Base-by-base conservation (phyloP, 176 grass and related monocot species). In the Elaeis guineensis region DNA sequence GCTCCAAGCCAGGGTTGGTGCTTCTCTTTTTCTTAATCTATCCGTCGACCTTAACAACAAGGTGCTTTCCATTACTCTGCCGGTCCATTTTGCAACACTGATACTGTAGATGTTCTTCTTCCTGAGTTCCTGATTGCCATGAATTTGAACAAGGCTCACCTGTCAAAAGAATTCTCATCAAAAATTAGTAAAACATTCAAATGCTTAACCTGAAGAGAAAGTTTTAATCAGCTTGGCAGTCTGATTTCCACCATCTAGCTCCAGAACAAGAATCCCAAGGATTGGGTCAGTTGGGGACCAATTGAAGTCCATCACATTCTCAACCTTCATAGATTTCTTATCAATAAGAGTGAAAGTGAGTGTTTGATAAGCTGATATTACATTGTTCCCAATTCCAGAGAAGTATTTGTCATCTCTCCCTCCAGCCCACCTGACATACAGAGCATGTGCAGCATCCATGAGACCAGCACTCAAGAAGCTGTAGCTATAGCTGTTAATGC, bases 1-100 rank as follows among this genome's bases (percentile, higher is more conserved):
- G 77, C 52, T 95, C 90, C 66, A 90, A 95, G 4, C 90, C 90
- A 50, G 86, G 84, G 57, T 95, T 90, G 2, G 83, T 95, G 16
- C 83, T 90, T 75, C 90, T 95, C 77, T 90, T 95, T 67, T 86
- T 95, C 81, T 95, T 95, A 17, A 85, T 95, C 28, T 95, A 95
- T 60, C 90, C 77, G 66, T 95, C 86, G 51, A 90, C 90, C 68
- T 87, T 80, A 55, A 95, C 90, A 52, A 95, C 90, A 52, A 95
- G 80, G 72, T 95, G 90, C 74, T 95, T 85, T 48, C 90, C 90
- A 63, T 74, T 86, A 67, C 82, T 90, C 59, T 95, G 90, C 90
- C 83, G 90, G 49, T 95, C 90, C 80, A 95, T 79, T 57, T 84
- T 90, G 55, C 86, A 90, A 21, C 90, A 4, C 90, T 95, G n/a